These are phyloP conservation scores for Triangularia verruculosa DNA, from an alignment of 2,329 filamentous ascomycete genomes.

Conservation along the genomic window DNA sequence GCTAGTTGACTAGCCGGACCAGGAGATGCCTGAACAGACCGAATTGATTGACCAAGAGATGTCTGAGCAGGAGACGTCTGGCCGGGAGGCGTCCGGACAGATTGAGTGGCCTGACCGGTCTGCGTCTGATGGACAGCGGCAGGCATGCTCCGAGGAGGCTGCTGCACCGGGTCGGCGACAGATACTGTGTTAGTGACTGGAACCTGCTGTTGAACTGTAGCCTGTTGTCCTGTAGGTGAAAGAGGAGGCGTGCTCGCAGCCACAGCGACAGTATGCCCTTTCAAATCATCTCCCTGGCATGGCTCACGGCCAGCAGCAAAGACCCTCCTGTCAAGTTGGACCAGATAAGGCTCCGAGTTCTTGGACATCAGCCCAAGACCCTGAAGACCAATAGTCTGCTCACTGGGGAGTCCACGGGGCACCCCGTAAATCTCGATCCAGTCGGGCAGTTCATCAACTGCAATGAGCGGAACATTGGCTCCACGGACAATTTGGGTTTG, in stretches of 20 bases:
- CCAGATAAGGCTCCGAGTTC: constrained; percentile 28
- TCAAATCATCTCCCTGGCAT: neutral
- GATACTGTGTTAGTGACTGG: neutral
- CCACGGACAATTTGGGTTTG: constrained; percentile 28
- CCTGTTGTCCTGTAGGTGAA: neutral
- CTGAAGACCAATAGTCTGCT: constrained; percentile 39
- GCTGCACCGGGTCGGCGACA: neutral
- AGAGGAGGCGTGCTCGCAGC: neutral
- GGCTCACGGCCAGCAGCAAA: neutral
- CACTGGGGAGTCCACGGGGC: constrained; percentile 40
- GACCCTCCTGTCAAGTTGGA: neutral
- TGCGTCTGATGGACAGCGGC: neutral
- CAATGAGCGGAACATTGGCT: constrained; percentile 51
- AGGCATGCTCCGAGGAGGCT: neutral
- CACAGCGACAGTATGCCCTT: neutral
- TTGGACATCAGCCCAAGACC: constrained; percentile 36
- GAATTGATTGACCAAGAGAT: no score
- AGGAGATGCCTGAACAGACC: no score
- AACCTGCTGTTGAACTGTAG: neutral
- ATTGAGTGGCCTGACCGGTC: neutral
- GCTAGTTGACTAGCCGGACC: no score
- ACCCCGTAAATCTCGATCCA: constrained; percentile 44
- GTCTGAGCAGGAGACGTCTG: neutral
- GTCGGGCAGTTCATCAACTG: constrained; percentile 49
- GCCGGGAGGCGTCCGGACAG: neutral